Conservation (phyloP, 2,329 filamentous ascomycete species). For the Coniella vitis region DNA sequence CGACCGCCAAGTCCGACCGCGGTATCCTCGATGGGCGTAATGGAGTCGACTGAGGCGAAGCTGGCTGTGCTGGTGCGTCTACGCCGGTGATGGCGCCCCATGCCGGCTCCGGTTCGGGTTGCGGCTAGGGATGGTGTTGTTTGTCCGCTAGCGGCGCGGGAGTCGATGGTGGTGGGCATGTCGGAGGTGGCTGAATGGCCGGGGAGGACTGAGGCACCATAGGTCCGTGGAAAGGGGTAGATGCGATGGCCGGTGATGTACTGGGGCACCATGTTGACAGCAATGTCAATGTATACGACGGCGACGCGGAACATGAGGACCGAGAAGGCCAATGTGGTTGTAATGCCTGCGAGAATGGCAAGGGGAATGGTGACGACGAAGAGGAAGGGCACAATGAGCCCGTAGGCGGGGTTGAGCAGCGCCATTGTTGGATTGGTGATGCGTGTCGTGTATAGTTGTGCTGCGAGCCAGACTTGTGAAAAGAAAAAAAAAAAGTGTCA, state of each 20-base stretch:
- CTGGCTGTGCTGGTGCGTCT: conserved; percentile 24
- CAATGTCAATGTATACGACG: conserved; percentile 58
- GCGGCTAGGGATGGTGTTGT: neutral
- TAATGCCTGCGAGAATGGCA: conserved; percentile 55
- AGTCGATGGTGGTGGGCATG: conserved; percentile 16
- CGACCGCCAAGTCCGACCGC: conserved; percentile 18
- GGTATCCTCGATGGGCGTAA: conserved; percentile 26
- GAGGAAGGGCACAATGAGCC: conserved; percentile 55
- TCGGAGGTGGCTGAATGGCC: conserved; percentile 19
- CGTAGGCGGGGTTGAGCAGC: conserved; percentile 47
- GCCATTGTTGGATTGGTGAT: conserved; percentile 37
- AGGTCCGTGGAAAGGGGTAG: conserved; percentile 18
- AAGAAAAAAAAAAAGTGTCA: too few relatives aligned
- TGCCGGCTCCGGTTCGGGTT: conserved; percentile 6
- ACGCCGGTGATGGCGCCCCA: conserved; percentile 11
- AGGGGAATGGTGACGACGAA: conserved; percentile 57
- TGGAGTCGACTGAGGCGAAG: conserved; percentile 25
- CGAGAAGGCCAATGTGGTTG: conserved; percentile 54
- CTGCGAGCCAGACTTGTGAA: too few relatives aligned
- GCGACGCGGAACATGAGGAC: conserved; percentile 54
- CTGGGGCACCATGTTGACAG: conserved; percentile 48
- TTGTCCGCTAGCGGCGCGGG: conserved; percentile 4
- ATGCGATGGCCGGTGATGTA: conserved; percentile 39
- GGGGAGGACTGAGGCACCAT: conserved; percentile 4
- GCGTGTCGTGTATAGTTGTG: too few relatives aligned